A percentile compares a stretch with the other conserved stretches of the same genome.
phyloP scores from a whole-genome alignment of 225 moss, liverwort and hornwort genomes.

The Ulota crispa region DNA sequence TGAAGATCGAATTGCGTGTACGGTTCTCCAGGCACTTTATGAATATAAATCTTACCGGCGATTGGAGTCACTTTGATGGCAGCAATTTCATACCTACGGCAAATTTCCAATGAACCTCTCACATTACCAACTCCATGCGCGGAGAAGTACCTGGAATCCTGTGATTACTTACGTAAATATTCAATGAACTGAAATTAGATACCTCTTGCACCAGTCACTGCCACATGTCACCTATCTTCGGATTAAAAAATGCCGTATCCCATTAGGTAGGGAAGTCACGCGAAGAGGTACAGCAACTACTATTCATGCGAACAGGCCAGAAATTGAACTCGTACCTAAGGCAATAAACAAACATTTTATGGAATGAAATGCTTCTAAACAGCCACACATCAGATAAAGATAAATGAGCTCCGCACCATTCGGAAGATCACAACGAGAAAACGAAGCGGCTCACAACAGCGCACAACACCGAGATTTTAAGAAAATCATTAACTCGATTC shows the following conservation, averaged over 20 bases:
- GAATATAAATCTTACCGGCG: constrained; percentile 7
- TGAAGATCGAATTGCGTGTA: constrained; percentile 11
- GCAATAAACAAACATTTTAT: neutral
- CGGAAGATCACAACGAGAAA: constrained; percentile 24
- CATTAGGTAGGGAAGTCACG: constrained; percentile 17
- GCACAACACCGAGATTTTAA: constrained; percentile 3
- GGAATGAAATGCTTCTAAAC: neutral
- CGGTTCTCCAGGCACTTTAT: neutral
- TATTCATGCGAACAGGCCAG: constrained; percentile 11
- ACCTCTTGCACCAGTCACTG: neutral
- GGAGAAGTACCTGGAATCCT: constrained; percentile 15
- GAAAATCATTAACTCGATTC: constrained; percentile 15
- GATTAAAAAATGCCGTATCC: constrained; percentile 12
- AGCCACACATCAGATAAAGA: neutral
- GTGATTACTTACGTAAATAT: neutral
- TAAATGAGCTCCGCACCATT: constrained; percentile 7
- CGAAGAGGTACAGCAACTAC: neutral
- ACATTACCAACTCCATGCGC: neutral
- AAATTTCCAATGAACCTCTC: constrained; percentile 10
- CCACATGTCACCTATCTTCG: neutral
- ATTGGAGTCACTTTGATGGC: constrained; percentile 7
- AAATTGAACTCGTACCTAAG: constrained; percentile 18
- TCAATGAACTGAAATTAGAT: constrained; percentile 12
- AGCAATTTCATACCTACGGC: constrained; percentile 7
- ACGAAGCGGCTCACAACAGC: constrained; percentile 7